Evolutionary conservation across 352 stramenopile genomes (phyloP).

Genomic region (Halophytophthora polymorphica): DNA sequence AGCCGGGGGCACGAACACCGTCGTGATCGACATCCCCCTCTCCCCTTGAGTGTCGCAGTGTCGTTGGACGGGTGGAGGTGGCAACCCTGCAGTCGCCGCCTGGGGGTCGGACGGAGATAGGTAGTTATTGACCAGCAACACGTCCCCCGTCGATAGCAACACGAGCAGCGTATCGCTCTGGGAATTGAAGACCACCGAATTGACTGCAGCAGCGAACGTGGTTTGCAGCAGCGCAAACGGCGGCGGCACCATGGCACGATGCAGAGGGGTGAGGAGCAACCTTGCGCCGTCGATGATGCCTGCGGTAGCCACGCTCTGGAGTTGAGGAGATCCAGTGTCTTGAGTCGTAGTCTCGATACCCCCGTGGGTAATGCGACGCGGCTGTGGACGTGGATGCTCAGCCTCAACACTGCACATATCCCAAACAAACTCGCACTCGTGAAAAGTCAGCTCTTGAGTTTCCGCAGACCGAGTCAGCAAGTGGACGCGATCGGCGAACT

Average conservation of each 20-base stretch:
- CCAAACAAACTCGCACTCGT: conserved; percentile 58
- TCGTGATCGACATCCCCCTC: conserved; percentile 5
- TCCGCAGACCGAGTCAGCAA: conserved; percentile 21
- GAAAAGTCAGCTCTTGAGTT: conserved; percentile 16
- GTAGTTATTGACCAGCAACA: conserved; percentile 52
- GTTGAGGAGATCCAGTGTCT: not conserved
- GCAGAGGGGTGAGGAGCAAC: conserved; percentile 66
- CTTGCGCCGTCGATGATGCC: conserved; percentile 58
- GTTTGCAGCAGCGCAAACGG: conserved; percentile 50
- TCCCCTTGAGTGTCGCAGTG: not conserved
- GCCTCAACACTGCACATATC: conserved; percentile 29
- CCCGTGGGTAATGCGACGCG: too few species aligned
- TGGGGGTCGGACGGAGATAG: conserved; percentile 15
- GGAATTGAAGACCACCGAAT: conserved; percentile 55
- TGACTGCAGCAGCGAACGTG: conserved; percentile 39
- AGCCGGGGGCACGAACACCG: conserved; percentile 2
- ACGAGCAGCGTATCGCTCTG: conserved; percentile 33
- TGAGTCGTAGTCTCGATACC: too few species aligned
- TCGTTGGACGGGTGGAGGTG: conserved; percentile 4
- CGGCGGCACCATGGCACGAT: conserved; percentile 63
- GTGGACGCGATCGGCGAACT: conserved; percentile 37
- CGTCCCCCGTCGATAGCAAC: conserved; percentile 34
- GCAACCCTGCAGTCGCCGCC: conserved; percentile 18
- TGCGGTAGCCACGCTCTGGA: conserved; percentile 34
- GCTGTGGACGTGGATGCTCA: conserved; percentile 5